Conservation (phyloP, 495 filamentous ascomycete genomes). For the Aspergillus steynii region DNA sequence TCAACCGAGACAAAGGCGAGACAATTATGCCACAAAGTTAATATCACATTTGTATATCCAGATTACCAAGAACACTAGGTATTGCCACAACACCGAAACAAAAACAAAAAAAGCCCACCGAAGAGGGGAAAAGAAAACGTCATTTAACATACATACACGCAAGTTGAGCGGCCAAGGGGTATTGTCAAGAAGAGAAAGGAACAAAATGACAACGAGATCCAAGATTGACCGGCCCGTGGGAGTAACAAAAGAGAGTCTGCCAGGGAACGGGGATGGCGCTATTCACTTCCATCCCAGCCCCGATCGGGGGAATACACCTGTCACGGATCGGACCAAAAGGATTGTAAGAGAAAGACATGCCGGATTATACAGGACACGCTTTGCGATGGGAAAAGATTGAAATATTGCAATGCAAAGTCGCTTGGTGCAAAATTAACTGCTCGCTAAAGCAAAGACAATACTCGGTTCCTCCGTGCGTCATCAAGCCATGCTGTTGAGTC, state of each 20-base stretch:
- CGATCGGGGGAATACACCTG: neutral
- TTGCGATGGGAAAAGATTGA: neutral
- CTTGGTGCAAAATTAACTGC: neutral
- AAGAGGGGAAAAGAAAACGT: constrained; percentile 7
- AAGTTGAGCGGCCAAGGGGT: constrained; percentile 36
- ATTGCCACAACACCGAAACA: constrained; percentile 7
- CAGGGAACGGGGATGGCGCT: neutral
- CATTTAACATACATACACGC: constrained; percentile 36
- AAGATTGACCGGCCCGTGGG: constrained; percentile 29
- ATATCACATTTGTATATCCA: no score
- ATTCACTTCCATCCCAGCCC: neutral
- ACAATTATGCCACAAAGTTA: no score
- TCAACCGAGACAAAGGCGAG: no score
- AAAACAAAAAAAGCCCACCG: constrained; percentile 18
- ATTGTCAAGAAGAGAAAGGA: constrained; percentile 36
- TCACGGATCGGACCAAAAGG: neutral
- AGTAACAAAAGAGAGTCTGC: constrained; percentile 9
- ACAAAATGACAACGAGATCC: constrained; percentile 14
- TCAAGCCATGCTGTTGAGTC: neutral
- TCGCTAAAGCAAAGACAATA: neutral
- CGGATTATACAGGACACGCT: neutral
- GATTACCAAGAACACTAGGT: no score
- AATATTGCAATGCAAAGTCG: neutral
- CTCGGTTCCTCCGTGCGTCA: neutral
- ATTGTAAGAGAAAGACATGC: neutral